Evolutionary conservation across 1,139 yeast species (phyloP), one percentile per base, ranked within the genome.

Genomic region (Yamadazyma diddensiae): DNA sequence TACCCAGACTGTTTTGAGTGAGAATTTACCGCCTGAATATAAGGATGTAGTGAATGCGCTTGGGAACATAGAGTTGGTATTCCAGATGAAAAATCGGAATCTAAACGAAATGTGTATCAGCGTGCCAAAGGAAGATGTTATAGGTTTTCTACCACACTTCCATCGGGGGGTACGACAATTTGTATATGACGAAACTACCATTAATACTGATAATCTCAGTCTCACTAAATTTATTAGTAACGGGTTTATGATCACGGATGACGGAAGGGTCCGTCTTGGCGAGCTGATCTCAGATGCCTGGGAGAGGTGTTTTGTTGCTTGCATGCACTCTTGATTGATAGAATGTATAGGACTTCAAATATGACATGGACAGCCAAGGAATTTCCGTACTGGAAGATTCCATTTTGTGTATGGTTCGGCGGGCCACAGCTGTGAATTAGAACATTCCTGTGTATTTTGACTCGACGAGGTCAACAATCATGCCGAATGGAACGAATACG

Each of bases 61-160:
- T 4, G 53, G 50, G 10, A 46, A 51, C 26, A 26, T 49, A 8
- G 53, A 51, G 33, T 24, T 53, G 19, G 42, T 47, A 2, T 48
- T 45, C 28, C 5, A 25, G 29, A 13, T 31, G 12, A 9, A 28
- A 15, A 29, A 31, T 39, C 36, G 39, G 18, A 45, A 47, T 29
- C 39, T 59, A 17, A 42, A 46, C 18, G 49, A 50, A 34, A 51
- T 59, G 5, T 41, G 49, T 6, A 39, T 59, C 3, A 52, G 49
- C n/a, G 43, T 59, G 3, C 59, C 61, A 3, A 37, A 41, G 15
- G 30, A 32, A 6, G 65, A 59, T 30, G 26, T 54, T 6, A 16
- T 20, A 7, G 29, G 38, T 7, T 31, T 53, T 20, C 26, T 39
- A 2, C 34, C 34, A 4, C 28, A 31, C 2, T 37, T 46, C 17